A percentile compares a stretch with the other conserved stretches of the same genome.
Evolutionary conservation across 352 stramenopile genomes (phyloP).

Genomic region (Globisporangium okanoganense): DNA sequence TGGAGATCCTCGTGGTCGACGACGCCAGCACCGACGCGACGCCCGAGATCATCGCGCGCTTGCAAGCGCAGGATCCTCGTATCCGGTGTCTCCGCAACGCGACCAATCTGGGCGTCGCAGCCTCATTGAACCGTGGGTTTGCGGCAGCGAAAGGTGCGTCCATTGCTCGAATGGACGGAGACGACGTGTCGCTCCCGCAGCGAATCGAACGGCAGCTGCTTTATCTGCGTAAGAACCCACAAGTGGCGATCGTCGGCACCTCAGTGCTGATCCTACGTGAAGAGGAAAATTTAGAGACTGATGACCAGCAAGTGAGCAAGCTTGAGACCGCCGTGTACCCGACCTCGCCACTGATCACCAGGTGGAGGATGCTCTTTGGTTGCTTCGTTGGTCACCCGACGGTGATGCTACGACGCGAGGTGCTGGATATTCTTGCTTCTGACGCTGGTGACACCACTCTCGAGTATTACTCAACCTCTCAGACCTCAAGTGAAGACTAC

Average conservation of each 20-base stretch:
- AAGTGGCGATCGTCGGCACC: slow-evolving; percentile 37
- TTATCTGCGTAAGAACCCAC: slow-evolving; percentile 32
- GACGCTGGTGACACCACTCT: slow-evolving; percentile 11
- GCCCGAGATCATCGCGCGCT: slow-evolving; percentile 31
- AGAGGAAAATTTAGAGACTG: neutral
- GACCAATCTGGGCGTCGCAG: slow-evolving; percentile 49
- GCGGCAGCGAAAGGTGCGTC: slow-evolving; percentile 38
- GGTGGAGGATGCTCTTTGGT: slow-evolving; percentile 75
- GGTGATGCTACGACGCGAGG: slow-evolving; percentile 66
- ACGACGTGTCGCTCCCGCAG: slow-evolving; percentile 63
- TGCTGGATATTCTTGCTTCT: slow-evolving; percentile 23
- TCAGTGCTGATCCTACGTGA: slow-evolving; percentile 31
- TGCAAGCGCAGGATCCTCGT: slow-evolving; percentile 32
- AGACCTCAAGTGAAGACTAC: slow-evolving; percentile 71
- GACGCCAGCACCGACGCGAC: slow-evolving; percentile 56
- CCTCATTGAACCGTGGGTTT: slow-evolving; percentile 72
- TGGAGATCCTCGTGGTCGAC: slow-evolving; percentile 74
- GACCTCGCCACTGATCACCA: slow-evolving; percentile 46
- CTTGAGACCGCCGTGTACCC: slow-evolving; percentile 40
- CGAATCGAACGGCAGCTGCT: slow-evolving; percentile 54
- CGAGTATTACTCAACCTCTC: slow-evolving; percentile 36
- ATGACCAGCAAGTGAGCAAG: neutral
- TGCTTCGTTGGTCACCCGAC: slow-evolving; percentile 78
- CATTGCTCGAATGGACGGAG: slow-evolving; percentile 83
- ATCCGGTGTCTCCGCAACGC: slow-evolving; percentile 43